Evolutionary conservation across 2,329 filamentous ascomycete genomes (phyloP).

Genomic region (Penicillium sp.): DNA sequence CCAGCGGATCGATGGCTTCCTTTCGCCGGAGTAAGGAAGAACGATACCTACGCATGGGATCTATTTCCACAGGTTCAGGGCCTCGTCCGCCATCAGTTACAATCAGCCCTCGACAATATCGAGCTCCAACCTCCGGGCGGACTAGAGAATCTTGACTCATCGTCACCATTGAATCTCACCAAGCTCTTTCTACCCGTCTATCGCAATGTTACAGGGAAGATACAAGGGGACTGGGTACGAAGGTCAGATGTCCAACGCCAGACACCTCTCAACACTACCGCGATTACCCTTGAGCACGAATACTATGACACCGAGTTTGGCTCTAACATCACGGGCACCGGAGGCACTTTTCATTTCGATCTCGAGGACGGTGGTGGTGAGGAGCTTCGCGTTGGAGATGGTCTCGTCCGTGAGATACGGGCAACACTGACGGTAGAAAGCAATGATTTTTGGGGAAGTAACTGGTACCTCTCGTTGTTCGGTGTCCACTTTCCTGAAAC

Average conservation of each 20-base stretch:
- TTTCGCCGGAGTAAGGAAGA: conserved; percentile 74
- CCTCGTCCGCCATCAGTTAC: conserved; percentile 62
- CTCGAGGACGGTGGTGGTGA: conserved; percentile 60
- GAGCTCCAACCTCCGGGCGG: conserved; percentile 37
- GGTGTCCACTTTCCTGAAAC: conserved; percentile 85
- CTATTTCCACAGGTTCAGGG: conserved; percentile 68
- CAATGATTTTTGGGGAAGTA: conserved; percentile 67
- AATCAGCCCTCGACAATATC: conserved; percentile 36
- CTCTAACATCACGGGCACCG: conserved; percentile 76
- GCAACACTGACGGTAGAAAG: conserved; percentile 75
- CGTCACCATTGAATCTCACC: conserved; percentile 41
- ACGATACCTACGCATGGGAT: conserved; percentile 78
- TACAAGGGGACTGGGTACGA: conserved; percentile 76
- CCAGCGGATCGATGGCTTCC: conserved; percentile 61
- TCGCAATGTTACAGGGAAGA: conserved; percentile 75
- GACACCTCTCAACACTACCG: conserved; percentile 64
- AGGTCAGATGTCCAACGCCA: conserved; percentile 54
- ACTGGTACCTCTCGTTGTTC: conserved; percentile 77
- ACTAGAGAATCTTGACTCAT: conserved; percentile 31
- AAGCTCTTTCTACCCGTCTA: conserved; percentile 62
- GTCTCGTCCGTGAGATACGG: conserved; percentile 68
- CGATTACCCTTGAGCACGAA: conserved; percentile 65
- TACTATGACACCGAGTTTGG: conserved; percentile 72
- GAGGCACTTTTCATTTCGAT: conserved; percentile 71
- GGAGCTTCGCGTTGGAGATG: conserved; percentile 44